Percentiles rank a stretch among this genome's conserved stretches.
Evolutionary conservation across 805 yeast genomes (phyloP).

Genomic region (Candida lessepsii): DNA sequence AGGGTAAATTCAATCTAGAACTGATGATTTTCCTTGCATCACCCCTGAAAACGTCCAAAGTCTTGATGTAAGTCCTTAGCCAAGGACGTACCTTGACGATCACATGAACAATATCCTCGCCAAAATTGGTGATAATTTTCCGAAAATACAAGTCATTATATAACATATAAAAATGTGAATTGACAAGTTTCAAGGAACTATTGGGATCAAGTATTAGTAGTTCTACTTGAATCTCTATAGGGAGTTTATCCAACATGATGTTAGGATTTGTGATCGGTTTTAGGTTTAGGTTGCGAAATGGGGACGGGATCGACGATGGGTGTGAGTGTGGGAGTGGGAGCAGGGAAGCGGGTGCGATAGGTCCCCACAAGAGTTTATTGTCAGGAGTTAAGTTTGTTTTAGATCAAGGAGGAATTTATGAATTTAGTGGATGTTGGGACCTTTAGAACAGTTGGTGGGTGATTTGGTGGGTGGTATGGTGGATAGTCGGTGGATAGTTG

Average conservation of each 20-base stretch:
- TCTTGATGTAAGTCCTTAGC: conserved; percentile 35
- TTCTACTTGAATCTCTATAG: conserved; percentile 43
- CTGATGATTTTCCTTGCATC: conserved; percentile 27
- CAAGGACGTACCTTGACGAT: conserved; percentile 37
- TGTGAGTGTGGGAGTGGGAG: neutral
- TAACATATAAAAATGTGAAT: conserved; percentile 45
- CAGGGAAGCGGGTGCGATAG: neutral
- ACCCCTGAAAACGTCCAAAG: conserved; percentile 37
- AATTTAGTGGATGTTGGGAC: no score
- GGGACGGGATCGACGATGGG: neutral
- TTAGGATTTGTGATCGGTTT: conserved; percentile 1
- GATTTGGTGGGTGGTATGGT: no score
- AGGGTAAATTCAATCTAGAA: conserved; percentile 26
- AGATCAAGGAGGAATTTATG: no score
- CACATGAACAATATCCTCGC: conserved; percentile 33
- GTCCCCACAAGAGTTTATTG: no score
- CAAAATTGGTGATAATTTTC: conserved; percentile 35
- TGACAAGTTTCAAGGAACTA: conserved; percentile 32
- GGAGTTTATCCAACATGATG: conserved; percentile 27
- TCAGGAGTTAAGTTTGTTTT: no score
- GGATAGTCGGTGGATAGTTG: no score
- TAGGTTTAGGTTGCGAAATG: neutral
- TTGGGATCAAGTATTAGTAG: conserved; percentile 33
- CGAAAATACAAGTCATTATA: conserved; percentile 50
- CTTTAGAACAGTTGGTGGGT: no score